A percentile compares a stretch with the other conserved stretches of the same genome.
These are phyloP conservation scores for Erodium trifolium DNA, from an alignment of 441 rosid genomes.

Conservation along the genomic window DNA sequence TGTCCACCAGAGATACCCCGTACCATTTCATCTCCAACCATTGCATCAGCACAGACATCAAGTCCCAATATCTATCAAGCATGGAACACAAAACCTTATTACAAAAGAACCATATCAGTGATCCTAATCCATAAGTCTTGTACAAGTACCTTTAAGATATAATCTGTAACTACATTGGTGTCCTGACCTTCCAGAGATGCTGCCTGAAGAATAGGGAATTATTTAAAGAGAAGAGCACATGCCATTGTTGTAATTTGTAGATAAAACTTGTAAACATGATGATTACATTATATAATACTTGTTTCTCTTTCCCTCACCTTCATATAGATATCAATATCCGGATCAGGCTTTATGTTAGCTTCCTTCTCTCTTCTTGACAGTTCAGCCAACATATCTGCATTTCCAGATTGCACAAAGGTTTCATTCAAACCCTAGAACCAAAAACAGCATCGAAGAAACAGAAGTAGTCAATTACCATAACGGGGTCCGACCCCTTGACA, in stretches of 20 bases:
- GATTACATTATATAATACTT: background rate
- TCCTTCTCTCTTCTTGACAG: constrained; percentile 44
- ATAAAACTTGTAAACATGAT: background rate
- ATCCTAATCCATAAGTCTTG: background rate
- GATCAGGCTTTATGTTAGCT: constrained; percentile 47
- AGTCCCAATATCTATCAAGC: constrained; percentile 63
- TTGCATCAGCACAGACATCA: constrained; percentile 67
- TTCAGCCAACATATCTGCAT: constrained; percentile 42
- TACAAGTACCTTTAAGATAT: constrained; percentile 43
- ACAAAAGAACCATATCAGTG: background rate
- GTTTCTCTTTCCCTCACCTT: constrained; percentile 31
- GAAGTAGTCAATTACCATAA: constrained; percentile 28
- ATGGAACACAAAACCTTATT: background rate
- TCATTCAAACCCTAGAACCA: too few species aligned
- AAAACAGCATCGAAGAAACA: too few species aligned
- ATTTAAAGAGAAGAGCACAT: background rate
- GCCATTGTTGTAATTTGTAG: background rate
- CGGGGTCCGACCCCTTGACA: constrained; percentile 60
- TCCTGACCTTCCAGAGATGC: constrained; percentile 52
- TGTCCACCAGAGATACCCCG: constrained; percentile 94
- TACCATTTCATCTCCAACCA: constrained; percentile 75
- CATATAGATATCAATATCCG: constrained; percentile 52
- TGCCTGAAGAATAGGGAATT: constrained; percentile 31
- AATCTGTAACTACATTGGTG: constrained; percentile 58
- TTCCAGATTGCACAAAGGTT: background rate